These are phyloP conservation scores for Clonostachys rhizophaga DNA, from an alignment of 2,329 filamentous ascomycete species.

Conservation along the genomic window DNA sequence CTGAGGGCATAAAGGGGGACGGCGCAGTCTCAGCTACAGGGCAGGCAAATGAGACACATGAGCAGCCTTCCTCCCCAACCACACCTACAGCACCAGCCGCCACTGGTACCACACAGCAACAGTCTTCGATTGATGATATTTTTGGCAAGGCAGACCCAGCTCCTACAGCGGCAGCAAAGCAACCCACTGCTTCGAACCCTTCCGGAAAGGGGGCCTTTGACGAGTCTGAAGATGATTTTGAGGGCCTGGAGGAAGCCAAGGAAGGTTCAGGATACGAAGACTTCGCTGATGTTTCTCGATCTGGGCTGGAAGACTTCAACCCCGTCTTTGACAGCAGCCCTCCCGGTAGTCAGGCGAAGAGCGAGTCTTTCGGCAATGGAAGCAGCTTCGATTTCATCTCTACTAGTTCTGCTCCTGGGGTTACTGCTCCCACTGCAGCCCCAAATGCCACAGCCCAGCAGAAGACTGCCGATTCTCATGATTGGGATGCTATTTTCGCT, in stretches of 20 bases:
- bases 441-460: slow-evolving; percentile 31
- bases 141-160: slow-evolving; percentile 28
- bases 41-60: slow-evolving; percentile 2
- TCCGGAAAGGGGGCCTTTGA: slow-evolving; percentile 55
- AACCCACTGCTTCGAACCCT: slow-evolving; percentile 22
- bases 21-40: too few relatives aligned
- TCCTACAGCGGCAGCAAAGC: slow-evolving; percentile 15
- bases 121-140: slow-evolving; percentile 31
- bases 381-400: slow-evolving; percentile 57
- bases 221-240: slow-evolving; percentile 76
- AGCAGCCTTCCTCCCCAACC: slow-evolving; percentile 14
- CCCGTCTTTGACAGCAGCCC: slow-evolving; percentile 73
- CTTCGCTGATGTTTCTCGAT: slow-evolving; percentile 69
- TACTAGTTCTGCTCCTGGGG: slow-evolving; percentile 20
- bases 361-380: slow-evolving; percentile 48
- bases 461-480: slow-evolving; percentile 52
- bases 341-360: slow-evolving; percentile 48
- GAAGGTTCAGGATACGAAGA: slow-evolving; percentile 77
- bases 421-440: slow-evolving; percentile 15
- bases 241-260: slow-evolving; percentile 78
- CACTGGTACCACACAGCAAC: slow-evolving; percentile 12
- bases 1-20: slow-evolving; percentile 1
- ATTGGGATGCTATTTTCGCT: slow-evolving; percentile 95
- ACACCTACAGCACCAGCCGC: slow-evolving; percentile 20
- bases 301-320: slow-evolving; percentile 74